These are phyloP conservation scores for Harringtonia aguacate DNA, from an alignment of 2,329 filamentous ascomycete species.

Conservation along the genomic window DNA sequence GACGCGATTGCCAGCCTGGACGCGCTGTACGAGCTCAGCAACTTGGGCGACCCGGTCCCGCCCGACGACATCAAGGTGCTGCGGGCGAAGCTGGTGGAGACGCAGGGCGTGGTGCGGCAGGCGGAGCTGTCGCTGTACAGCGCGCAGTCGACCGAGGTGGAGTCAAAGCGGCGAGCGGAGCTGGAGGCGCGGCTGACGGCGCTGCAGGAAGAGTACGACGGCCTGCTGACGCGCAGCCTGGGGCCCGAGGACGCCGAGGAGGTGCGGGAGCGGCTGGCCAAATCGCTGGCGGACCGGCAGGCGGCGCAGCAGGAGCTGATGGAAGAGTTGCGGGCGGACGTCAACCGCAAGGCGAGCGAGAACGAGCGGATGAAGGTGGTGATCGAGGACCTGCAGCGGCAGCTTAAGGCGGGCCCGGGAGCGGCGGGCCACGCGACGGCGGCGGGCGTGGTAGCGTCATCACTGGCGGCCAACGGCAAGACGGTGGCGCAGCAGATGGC, in stretches of 20 bases:
- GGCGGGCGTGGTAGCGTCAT: slow-evolving; percentile 11
- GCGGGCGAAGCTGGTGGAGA: slow-evolving; percentile 70
- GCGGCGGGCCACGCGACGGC: slow-evolving; percentile 34
- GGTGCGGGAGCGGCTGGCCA: slow-evolving; percentile 67
- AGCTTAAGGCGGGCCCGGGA: slow-evolving; percentile 49
- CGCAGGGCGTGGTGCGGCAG: slow-evolving; percentile 85
- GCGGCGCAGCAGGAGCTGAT: slow-evolving; percentile 63
- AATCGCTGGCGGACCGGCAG: slow-evolving; percentile 66
- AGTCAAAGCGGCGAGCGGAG: slow-evolving; percentile 60
- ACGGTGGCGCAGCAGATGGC: slow-evolving; percentile 95
- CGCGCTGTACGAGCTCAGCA: slow-evolving; percentile 63
- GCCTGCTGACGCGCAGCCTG: slow-evolving; percentile 69
- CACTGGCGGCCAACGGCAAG: slow-evolving; percentile 73
- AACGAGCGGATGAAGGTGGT: slow-evolving; percentile 70
- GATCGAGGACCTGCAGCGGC: slow-evolving; percentile 68
- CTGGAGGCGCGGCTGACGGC: slow-evolving; percentile 65
- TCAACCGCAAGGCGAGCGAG: slow-evolving; percentile 69
- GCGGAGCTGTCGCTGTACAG: slow-evolving; percentile 79
- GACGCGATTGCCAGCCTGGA: slow-evolving; percentile 79
- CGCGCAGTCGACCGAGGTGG: slow-evolving; percentile 49
- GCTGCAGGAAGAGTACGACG: slow-evolving; percentile 76
- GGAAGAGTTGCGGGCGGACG: slow-evolving; percentile 65
- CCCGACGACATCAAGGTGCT: slow-evolving; percentile 73
- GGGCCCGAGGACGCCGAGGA: slow-evolving; percentile 71
- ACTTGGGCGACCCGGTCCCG: slow-evolving; percentile 66